phyloP scores from a whole-genome alignment of 1,284 basidiomycete species.

The Rhizopogon parksii region DNA sequence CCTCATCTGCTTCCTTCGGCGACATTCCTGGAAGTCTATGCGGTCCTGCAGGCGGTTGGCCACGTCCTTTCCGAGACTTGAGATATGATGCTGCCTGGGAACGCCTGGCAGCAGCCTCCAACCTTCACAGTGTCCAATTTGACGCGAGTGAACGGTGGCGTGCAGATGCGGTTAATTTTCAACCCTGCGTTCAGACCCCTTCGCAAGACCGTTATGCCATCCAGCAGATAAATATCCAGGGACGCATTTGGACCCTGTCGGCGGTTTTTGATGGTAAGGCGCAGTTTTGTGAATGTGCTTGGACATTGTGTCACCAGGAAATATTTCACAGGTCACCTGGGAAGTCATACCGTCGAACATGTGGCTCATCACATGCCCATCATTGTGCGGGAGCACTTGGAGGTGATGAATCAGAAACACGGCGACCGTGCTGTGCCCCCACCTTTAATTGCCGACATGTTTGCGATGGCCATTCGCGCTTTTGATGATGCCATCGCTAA shows the following conservation, averaged over 20 bases:
- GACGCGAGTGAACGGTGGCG: constrained; percentile 33
- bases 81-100: constrained; percentile 42
- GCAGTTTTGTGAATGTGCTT: constrained; percentile 6
- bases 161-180: constrained; percentile 56
- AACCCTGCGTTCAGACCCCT: constrained; percentile 44
- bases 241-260: constrained; percentile 53
- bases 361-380: constrained; percentile 61
- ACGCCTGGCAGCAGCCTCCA: constrained; percentile 41
- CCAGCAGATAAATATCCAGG: constrained; percentile 48
- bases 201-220: constrained; percentile 58
- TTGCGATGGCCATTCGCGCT: constrained; percentile 48
- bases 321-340: constrained; percentile 48
- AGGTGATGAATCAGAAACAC: constrained; percentile 34
- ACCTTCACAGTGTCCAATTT: constrained; percentile 40
- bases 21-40: constrained; percentile 54
- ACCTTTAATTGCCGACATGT: constrained; percentile 44
- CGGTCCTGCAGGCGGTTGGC: constrained; percentile 58
- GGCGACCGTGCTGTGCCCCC: constrained; percentile 32
- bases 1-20: constrained; percentile 35
- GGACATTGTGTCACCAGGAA: constrained; percentile 6
- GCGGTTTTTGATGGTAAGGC: constrained; percentile 63
- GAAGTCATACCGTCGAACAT: constrained; percentile 62
- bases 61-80: constrained; percentile 46
- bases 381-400: constrained; percentile 53
- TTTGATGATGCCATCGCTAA: constrained; percentile 64